Conservation (phyloP, 257 asterid genomes). For the Solanum tacnaense region DNA sequence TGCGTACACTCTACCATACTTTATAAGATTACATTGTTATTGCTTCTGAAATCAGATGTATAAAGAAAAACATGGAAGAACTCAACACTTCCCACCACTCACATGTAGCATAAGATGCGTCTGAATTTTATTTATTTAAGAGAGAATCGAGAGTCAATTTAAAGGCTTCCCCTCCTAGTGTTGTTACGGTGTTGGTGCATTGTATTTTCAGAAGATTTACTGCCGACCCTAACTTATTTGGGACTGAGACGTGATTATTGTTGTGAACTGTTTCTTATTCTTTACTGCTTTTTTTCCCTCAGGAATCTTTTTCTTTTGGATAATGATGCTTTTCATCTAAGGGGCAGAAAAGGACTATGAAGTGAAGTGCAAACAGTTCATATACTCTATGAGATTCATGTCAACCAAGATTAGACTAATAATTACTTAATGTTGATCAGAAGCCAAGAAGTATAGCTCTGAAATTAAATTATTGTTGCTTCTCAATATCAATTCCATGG, state of each 20-base stretch:
- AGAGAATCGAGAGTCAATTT: too few relatives aligned
- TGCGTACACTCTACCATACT: too few relatives aligned
- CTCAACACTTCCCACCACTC: too few relatives aligned
- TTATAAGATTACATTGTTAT: too few relatives aligned
- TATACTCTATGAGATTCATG: background rate
- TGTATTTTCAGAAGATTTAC: background rate
- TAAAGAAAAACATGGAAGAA: too few relatives aligned
- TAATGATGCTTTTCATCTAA: slow-evolving; percentile 16
- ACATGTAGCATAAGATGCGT: too few relatives aligned
- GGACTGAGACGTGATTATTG: background rate
- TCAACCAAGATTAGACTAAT: background rate
- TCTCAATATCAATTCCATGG: background rate
- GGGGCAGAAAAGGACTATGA: slow-evolving; percentile 5
- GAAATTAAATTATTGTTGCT: background rate
- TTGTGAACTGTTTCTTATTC: background rate
- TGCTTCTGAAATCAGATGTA: too few relatives aligned
- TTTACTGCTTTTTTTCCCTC: background rate
- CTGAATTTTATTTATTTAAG: too few relatives aligned
- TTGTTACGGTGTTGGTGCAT: too few relatives aligned
- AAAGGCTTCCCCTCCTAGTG: too few relatives aligned
- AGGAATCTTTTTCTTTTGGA: slow-evolving; percentile 44
- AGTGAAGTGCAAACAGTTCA: background rate
- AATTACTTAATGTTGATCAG: background rate
- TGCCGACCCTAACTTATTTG: background rate
- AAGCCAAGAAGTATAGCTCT: background rate